A percentile compares a stretch with the other conserved stretches of the same genome.
Conservation (phyloP, 306 rosid species). For the Glycyrrhiza uralensis region DNA sequence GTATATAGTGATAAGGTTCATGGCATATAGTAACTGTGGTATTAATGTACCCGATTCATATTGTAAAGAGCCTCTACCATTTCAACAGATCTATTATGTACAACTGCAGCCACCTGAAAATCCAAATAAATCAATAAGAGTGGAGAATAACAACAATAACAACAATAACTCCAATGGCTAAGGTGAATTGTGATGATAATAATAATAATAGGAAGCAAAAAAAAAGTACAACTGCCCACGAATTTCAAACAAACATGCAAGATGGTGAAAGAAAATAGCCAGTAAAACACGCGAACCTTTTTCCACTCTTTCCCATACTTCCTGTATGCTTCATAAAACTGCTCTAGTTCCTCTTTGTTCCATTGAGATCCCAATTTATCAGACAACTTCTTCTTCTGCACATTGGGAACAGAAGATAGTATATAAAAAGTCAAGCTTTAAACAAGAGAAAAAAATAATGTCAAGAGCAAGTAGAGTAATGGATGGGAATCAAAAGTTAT, state of each 20-base stretch:
- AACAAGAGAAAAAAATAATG: not conserved
- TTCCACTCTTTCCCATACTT: constrained; percentile 83
- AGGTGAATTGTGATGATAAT: not conserved
- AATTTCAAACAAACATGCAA: constrained; percentile 1
- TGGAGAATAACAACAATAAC: not conserved
- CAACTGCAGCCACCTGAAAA: constrained; percentile 58
- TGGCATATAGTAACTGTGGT: not conserved
- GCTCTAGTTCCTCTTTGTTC: constrained; percentile 74
- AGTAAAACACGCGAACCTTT: constrained; percentile 45
- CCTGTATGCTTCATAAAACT: constrained; percentile 84
- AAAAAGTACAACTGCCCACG: not conserved
- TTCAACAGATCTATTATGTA: constrained; percentile 51
- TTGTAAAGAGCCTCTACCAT: constrained; percentile 85
- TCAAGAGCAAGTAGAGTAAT: constrained; percentile 4
- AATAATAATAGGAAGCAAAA: not conserved
- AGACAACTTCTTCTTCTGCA: constrained; percentile 73
- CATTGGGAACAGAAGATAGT: not conserved
- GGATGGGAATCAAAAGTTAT: not conserved
- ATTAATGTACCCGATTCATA: constrained; percentile 55
- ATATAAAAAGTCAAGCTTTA: not conserved
- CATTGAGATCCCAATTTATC: constrained; percentile 86
- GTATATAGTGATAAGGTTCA: not conserved
- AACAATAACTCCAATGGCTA: not conserved
- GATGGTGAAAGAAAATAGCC: constrained; percentile 10
- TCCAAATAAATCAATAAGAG: constrained; percentile 25